A percentile compares a stretch with the other conserved stretches of the same genome.
Conservation (phyloP, 225 moss, liverwort and hornwort species). For the Pseudoscleropodium purum region DNA sequence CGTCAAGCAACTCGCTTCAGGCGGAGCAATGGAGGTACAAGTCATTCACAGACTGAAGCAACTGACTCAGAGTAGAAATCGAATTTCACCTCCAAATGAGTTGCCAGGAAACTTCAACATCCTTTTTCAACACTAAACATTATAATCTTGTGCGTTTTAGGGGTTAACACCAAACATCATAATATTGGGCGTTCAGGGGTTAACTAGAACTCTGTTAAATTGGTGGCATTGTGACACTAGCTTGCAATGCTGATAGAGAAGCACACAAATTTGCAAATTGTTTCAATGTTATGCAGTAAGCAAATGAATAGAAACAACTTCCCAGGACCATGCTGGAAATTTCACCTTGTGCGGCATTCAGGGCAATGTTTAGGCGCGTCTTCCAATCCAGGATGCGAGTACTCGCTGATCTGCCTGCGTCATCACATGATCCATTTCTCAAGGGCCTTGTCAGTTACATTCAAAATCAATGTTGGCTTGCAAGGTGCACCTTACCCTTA, state of each 20-base stretch:
- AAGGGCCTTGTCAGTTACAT: background rate
- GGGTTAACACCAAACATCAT: too few species aligned
- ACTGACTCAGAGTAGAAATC: too few species aligned
- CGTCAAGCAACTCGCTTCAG: too few species aligned
- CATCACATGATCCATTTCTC: background rate
- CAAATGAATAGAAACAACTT: background rate
- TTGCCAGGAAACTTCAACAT: too few species aligned
- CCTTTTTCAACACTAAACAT: too few species aligned
- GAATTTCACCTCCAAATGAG: too few species aligned
- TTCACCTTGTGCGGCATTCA: constrained; percentile 53
- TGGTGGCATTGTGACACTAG: background rate
- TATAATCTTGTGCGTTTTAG: too few species aligned
- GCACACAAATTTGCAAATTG: background rate
- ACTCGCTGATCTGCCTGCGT: background rate
- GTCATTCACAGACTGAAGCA: background rate
- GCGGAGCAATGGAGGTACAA: background rate
- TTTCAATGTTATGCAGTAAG: too few species aligned
- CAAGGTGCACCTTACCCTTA: background rate
- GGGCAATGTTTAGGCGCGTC: constrained; percentile 26
- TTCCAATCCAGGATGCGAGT: constrained; percentile 10
- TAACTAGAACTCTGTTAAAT: too few species aligned
- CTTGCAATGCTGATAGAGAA: background rate
- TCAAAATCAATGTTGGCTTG: background rate
- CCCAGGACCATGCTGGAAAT: background rate
- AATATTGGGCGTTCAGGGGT: too few species aligned